These are phyloP conservation scores for Cladosporium sp. DNA, from an alignment of 2,329 filamentous ascomycete genomes.

Conservation along the genomic window DNA sequence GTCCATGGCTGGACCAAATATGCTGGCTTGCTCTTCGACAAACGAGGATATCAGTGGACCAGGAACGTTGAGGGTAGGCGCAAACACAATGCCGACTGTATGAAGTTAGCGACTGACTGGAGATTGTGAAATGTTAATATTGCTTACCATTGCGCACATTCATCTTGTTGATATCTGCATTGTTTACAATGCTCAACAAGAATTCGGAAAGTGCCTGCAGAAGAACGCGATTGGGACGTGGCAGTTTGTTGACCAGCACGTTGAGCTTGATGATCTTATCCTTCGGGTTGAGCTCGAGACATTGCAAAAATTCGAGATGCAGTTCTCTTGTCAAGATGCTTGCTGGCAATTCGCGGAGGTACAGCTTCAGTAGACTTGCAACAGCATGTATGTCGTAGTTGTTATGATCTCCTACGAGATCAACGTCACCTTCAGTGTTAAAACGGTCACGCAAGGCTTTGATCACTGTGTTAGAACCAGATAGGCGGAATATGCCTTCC, in stretches of 20 bases:
- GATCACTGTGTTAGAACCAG: slow-evolving; percentile 94
- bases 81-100: slow-evolving; percentile 89
- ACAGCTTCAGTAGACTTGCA: slow-evolving; percentile 88
- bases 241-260: slow-evolving; percentile 73
- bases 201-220: slow-evolving; percentile 83
- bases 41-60: slow-evolving; percentile 92
- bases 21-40: slow-evolving; percentile 80
- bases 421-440: slow-evolving; percentile 87
- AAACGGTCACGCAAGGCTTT: slow-evolving; percentile 88
- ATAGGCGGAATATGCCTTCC: slow-evolving; percentile 94
- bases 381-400: slow-evolving; percentile 96
- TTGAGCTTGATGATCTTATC: slow-evolving; percentile 76
- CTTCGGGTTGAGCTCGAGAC: slow-evolving; percentile 64
- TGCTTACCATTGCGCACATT: slow-evolving; percentile 74
- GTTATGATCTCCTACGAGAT: slow-evolving; percentile 71
- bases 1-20: slow-evolving; percentile 72
- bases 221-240: slow-evolving; percentile 73
- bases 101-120: slow-evolving; percentile 17
- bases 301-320: slow-evolving; percentile 77
- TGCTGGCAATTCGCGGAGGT: slow-evolving; percentile 84
- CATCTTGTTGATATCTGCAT: slow-evolving; percentile 93
- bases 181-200: slow-evolving; percentile 86
- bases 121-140: neutral
- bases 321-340: slow-evolving; percentile 89
- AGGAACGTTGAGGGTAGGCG: slow-evolving; percentile 92